phyloP scores from a whole-genome alignment of 2,329 filamentous ascomycete species.

The Chalaropsis ovoidea region DNA sequence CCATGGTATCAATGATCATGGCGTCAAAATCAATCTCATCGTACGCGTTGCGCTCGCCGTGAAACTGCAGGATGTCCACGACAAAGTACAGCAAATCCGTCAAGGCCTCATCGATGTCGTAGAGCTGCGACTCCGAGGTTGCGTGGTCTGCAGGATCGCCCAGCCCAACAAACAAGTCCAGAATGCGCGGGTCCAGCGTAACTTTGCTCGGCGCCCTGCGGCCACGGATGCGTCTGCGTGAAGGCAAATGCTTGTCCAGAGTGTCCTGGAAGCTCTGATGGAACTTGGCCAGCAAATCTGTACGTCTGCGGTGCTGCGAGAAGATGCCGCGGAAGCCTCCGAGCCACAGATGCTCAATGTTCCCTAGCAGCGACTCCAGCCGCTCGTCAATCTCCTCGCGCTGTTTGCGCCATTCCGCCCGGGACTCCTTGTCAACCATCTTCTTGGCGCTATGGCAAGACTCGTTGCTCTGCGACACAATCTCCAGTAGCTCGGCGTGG shows the following conservation, averaged over 20 bases:
- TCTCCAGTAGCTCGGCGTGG: slow-evolving; percentile 66
- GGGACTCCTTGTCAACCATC: slow-evolving; percentile 62
- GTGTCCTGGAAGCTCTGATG: slow-evolving; percentile 67
- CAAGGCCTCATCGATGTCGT: slow-evolving; percentile 77
- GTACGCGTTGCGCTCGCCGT: slow-evolving; percentile 91
- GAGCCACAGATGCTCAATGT: slow-evolving; percentile 87
- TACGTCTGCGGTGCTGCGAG: slow-evolving; percentile 56
- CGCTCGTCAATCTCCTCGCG: slow-evolving; percentile 69
- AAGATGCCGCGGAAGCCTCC: slow-evolving; percentile 94
- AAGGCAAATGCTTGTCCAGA: slow-evolving; percentile 76
- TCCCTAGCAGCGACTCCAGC: slow-evolving; percentile 66
- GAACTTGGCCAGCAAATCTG: slow-evolving; percentile 61
- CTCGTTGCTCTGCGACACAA: slow-evolving; percentile 71
- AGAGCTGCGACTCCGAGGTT: slow-evolving; percentile 52
- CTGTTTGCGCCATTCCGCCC: slow-evolving; percentile 80
- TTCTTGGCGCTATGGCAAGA: slow-evolving; percentile 66
- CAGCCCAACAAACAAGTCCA: slow-evolving; percentile 82
- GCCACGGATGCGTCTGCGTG: slow-evolving; percentile 54
- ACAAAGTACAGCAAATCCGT: slow-evolving; percentile 92
- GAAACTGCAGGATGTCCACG: slow-evolving; percentile 90
- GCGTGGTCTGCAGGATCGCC: slow-evolving; percentile 65
- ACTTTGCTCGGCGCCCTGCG: slow-evolving; percentile 35
- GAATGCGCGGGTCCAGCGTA: slow-evolving; percentile 50
- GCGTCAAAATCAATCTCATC: slow-evolving; percentile 94
- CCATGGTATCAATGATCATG: slow-evolving; percentile 79